Base-by-base conservation (phyloP, 2,329 filamentous ascomycete genomes). In the Graphiopsis chlorocephala region DNA sequence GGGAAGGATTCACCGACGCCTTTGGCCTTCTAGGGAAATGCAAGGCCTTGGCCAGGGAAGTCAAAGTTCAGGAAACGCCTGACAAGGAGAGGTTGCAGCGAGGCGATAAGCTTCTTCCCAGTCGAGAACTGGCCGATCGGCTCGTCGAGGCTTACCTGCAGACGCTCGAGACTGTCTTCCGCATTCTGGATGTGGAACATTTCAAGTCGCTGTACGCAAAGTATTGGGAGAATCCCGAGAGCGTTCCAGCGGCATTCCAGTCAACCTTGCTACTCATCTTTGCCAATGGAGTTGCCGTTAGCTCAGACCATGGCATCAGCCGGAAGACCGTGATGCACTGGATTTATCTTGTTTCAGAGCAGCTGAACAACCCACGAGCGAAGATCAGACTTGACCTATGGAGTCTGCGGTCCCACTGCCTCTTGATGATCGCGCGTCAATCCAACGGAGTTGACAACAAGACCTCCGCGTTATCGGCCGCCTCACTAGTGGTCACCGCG, bases 11-110 rank as follows among this genome's bases (percentile, higher is more conserved):
- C 33, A 55, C 31, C 25, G 60, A 62, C 23, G 60, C 47, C 17
- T 62, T 62, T n/a, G 60, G 60, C 7, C 48, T 62, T 8, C 33
- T 62, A 3, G 60, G 48, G 1, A 62, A 64, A 50, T 64, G 61
- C 29, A 64, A 64, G 23, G 52, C 53, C 7, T 23, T 64, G 38
- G 61, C 52, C 17, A 64, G 61, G 25, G 55, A 57, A 28, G 55
- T 64, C 35, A 64, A 64, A 33, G 23, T 35, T 17, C 61, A 58
- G 45, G 52, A 58, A 20, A 12, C 33, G 17, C 61, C 61, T 25
- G 60, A 62, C 42, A 23, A 20, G n/a, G 48, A 55, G 14, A 62
- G 53, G 33, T 23, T 62, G 8, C 45, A 35, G 23, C 48, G 42
- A 17, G 48, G 55, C 26, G 52, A 64, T 1, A 58, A 53, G 12